Base-by-base conservation (phyloP, 2,329 filamentous ascomycete species). In the Colletotrichum lini region DNA sequence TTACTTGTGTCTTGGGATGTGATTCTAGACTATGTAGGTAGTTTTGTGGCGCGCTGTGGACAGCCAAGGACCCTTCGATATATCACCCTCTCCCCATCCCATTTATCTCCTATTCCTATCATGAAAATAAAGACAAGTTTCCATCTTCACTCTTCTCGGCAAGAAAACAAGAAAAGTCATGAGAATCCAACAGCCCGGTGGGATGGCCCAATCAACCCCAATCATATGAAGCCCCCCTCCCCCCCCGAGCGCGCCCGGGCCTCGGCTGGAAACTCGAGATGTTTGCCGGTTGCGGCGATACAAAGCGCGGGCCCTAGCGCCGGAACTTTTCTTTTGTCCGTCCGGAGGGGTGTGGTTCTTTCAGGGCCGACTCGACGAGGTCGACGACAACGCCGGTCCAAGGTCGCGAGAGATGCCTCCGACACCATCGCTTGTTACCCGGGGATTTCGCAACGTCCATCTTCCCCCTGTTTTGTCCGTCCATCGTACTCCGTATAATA, bases 271-370 rank as follows among this genome's bases (percentile, higher is more conserved):
- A 47, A 21, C 0, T 21, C 45, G 18, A 47, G 18, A 47, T 12
- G 21, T 21, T 59, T 59, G 26, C 56, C 21, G 42, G 23, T 59
- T 45, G 38, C 42, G 56, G 56, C 42, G 40, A 44, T 21, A 26
- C 26, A 26, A 26, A 15, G 42, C 16, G 38, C n/a, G 26, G 21
- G 35, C 42, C 40, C 26, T 45, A 59, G 56, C 56, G 56, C 42
- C 56, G 56, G 56, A 59, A 59, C 56, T 47, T 47, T 47, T 47
- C 26, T 47, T n/a, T n/a, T 47, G 18, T 47, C 45, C 45, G 45
- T 47, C 45, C 45, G 45, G 18, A 21, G 26, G 4, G 3, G 4
- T 26, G 26, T 26, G 26, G 26, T 26, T 26, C 26, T 26, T 26
- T 26, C 26, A 26, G 26, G 26, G 18, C 7, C 45, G n/a, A 18